Evolutionary conservation across 2,329 filamentous ascomycete genomes (phyloP), one percentile per base, ranked within the genome.

Genomic region (Aspergillus pseudonomiae): DNA sequence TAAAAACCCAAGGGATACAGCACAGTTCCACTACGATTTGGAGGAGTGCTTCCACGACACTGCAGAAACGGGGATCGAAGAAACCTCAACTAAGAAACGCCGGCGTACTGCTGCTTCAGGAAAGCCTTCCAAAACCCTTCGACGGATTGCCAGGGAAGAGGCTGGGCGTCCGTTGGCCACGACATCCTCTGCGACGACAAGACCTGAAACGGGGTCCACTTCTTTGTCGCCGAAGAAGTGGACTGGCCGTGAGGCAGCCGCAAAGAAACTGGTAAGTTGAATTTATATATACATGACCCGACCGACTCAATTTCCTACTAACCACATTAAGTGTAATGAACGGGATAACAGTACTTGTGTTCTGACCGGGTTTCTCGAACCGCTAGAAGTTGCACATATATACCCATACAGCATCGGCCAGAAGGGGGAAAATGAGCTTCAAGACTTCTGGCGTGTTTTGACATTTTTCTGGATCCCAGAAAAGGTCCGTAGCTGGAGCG

Each of bases 141-240:
- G n/a, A n/a, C n/a, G n/a, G n/a, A n/a, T n/a, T n/a, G n/a, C n/a
- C n/a, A 6, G 5, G 34, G 12, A 36, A 36, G 34, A 6, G 14
- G 1, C 34, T 36, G 1, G 5, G 6, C 5, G 0, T 36, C 0
- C 34, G 1, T 36, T 12, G 0, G 5, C 0, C 0, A 16, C 2
- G 14, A 2, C 4, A 0, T 36, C 34, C 4, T 14, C 34, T 14
- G 12, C 11, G 1, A 14, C 34, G 12, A 12, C 5, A 36, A 2
- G 12, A 36, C 5, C 34, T 36, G 0, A 0, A 0, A 36, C 4
- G 14, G 12, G 0, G 14, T 14, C 12, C 4, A 36, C 34, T 36
- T 36, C n/a, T n/a, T n/a, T n/a, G 32, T 34, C 32, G 12, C 32
- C 32, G 11, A 34, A 3, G 11, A 34, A 34, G 32, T 34, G 2